phyloP scores from a whole-genome alignment of 1,139 yeast species.

The Debaryomycetaceae sp. region DNA sequence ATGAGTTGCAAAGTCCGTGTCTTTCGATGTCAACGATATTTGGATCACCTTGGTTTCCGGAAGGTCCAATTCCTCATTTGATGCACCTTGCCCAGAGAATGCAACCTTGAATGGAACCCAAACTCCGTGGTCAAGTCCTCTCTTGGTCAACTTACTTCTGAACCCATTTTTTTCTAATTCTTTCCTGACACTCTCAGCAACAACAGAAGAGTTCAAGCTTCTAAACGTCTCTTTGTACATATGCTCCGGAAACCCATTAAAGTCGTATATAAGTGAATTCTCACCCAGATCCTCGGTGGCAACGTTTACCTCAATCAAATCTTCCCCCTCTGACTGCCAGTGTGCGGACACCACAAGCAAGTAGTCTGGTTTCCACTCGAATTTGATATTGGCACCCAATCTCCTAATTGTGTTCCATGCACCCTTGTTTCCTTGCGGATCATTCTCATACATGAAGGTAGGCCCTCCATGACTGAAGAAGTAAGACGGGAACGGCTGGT shows the following conservation, averaged over 20 bases:
- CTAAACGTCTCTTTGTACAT: conserved; percentile 65
- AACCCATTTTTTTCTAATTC: conserved; percentile 44
- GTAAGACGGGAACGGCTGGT: conserved; percentile 48
- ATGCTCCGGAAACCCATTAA: conserved; percentile 63
- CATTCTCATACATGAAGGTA: conserved; percentile 54
- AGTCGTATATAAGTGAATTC: conserved; percentile 60
- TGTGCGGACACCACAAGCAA: conserved; percentile 71
- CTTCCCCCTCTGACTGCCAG: conserved; percentile 54
- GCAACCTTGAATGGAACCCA: conserved; percentile 81
- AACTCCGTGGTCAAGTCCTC: conserved; percentile 80
- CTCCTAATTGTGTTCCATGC: conserved; percentile 53
- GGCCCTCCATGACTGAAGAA: conserved; percentile 83
- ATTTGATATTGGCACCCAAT: conserved; percentile 51
- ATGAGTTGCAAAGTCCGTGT: conserved; percentile 45
- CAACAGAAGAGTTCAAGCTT: conserved; percentile 34
- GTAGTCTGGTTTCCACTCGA: conserved; percentile 56
- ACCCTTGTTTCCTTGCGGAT: conserved; percentile 47
- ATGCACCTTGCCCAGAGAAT: conserved; percentile 41
- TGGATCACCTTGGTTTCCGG: conserved; percentile 55
- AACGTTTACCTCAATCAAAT: conserved; percentile 47
- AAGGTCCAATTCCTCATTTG: conserved; percentile 37
- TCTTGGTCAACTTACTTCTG: conserved; percentile 35
- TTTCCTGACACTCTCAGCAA: conserved; percentile 45
- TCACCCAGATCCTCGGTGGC: conserved; percentile 26
- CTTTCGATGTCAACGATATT: conserved; percentile 55